These are phyloP conservation scores for Moesziomyces sp. DNA, from an alignment of 1,284 basidiomycete genomes.

Conservation along the genomic window DNA sequence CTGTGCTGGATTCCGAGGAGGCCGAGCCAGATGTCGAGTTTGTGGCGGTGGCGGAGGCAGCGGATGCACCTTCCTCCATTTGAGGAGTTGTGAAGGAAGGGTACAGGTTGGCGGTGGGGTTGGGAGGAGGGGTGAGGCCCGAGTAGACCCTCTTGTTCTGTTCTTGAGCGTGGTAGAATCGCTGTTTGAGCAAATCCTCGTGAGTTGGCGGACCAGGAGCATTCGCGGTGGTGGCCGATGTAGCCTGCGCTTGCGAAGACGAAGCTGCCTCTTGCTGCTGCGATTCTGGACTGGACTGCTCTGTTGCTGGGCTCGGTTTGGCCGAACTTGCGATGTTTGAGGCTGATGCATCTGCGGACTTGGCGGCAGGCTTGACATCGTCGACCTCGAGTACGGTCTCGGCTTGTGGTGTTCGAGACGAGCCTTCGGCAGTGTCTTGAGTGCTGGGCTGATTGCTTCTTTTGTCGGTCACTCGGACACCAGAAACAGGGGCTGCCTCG, in stretches of 20 bases:
- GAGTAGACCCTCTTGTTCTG: slow-evolving; percentile 47
- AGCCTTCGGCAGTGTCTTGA: not conserved
- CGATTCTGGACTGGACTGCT: slow-evolving; percentile 10
- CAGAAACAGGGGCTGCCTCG: slow-evolving; percentile 1
- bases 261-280: slow-evolving; percentile 14
- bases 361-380: slow-evolving; percentile 1
- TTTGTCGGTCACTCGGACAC: slow-evolving; percentile 22
- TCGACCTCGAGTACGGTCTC: slow-evolving; percentile 23
- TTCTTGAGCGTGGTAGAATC: slow-evolving; percentile 59
- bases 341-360: slow-evolving; percentile 1
- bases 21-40: slow-evolving; percentile 5
- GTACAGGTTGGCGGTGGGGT: slow-evolving; percentile 27
- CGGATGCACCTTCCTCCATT: slow-evolving; percentile 6
- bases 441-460: slow-evolving; percentile 5
- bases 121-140: slow-evolving; percentile 29
- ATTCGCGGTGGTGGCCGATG: not conserved
- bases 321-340: not conserved
- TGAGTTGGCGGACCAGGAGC: slow-evolving; percentile 24
- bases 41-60: slow-evolving; percentile 3
- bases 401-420: slow-evolving; percentile 15
- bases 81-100: slow-evolving; percentile 37
- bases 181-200: slow-evolving; percentile 58
- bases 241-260: slow-evolving; percentile 7
- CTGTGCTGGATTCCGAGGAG: slow-evolving; percentile 10
- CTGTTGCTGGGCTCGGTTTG: slow-evolving; percentile 5